A percentile compares a stretch with the other conserved stretches of the same genome.
These are phyloP conservation scores for Lepidium didymum DNA, from an alignment of 345 rosid genomes.

Conservation along the genomic window DNA sequence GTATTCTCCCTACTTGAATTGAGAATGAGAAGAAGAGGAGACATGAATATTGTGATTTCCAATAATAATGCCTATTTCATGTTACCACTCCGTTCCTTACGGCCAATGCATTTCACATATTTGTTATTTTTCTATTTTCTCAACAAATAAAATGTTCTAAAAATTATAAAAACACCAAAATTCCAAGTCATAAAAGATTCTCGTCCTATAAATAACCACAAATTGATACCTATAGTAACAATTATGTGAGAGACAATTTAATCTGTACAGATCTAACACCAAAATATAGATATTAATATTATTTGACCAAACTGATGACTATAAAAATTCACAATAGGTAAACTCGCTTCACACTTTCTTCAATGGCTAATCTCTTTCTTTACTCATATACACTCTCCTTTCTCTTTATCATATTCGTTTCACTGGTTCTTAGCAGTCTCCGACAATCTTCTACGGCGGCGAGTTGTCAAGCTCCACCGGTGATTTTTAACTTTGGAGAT, in stretches of 20 bases:
- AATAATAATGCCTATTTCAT: neutral
- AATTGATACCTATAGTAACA: neutral
- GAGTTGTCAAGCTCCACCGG: slow-evolving; percentile 41
- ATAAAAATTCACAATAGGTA: neutral
- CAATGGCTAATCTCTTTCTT: neutral
- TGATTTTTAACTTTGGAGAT: slow-evolving; percentile 59
- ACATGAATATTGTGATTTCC: neutral
- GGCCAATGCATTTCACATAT: neutral
- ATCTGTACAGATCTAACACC: neutral
- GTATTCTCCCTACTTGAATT: neutral
- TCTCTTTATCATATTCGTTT: neutral
- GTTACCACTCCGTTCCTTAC: neutral
- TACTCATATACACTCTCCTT: neutral
- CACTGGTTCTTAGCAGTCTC: neutral
- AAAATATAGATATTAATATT: neutral
- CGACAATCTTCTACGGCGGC: neutral
- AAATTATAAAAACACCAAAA: neutral
- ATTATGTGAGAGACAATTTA: neutral
- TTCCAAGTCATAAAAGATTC: neutral
- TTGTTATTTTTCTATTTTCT: neutral
- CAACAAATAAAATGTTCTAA: neutral
- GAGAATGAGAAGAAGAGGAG: neutral
- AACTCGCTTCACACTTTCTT: slow-evolving; percentile 6
- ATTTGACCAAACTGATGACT: neutral
- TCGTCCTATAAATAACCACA: neutral